phyloP scores from a whole-genome alignment of 139 green algal genomes.

The Chlorella sp. region DNA sequence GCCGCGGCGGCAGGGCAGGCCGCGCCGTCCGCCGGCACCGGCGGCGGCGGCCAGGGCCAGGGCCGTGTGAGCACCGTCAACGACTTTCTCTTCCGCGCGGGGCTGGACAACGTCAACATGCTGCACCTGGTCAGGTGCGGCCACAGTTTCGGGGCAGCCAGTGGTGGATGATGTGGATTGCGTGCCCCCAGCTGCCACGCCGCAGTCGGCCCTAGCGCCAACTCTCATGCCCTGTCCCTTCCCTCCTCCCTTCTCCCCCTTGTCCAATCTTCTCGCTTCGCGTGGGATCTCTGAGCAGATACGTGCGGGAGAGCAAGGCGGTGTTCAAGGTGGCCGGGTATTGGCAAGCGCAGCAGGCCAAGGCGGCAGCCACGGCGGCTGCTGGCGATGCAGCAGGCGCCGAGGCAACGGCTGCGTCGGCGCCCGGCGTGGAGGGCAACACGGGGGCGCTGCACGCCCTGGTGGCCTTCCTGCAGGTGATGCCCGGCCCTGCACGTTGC shows the following conservation, averaged over 20 bases:
- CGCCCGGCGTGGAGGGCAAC: neutral
- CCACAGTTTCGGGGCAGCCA: neutral
- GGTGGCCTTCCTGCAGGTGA: slow-evolving; percentile 71
- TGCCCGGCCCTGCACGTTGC: too few relatives aligned
- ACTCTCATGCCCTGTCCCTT: too few relatives aligned
- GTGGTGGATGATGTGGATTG: neutral
- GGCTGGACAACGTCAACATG: slow-evolving; percentile 92
- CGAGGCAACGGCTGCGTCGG: slow-evolving; percentile 5
- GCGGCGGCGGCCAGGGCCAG: neutral
- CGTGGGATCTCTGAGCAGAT: too few relatives aligned
- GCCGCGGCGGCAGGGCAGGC: neutral
- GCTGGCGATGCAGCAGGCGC: slow-evolving; percentile 26
- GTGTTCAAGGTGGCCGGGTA: slow-evolving; percentile 82
- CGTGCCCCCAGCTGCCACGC: neutral
- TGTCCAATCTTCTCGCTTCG: too few relatives aligned
- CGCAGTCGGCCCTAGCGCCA: neutral
- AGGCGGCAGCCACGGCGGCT: slow-evolving; percentile 1
- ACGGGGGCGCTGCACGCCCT: slow-evolving; percentile 65
- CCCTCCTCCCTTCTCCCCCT: too few relatives aligned
- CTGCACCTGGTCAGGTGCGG: slow-evolving; percentile 78
- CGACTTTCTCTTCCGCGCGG: slow-evolving; percentile 78
- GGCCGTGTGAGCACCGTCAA: slow-evolving; percentile 63
- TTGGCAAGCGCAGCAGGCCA: slow-evolving; percentile 20
- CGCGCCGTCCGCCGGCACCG: neutral
- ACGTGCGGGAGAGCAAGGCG: slow-evolving; percentile 78